Evolutionary conservation across 495 filamentous ascomycete genomes (phyloP), one percentile per base, ranked within the genome.

Genomic region (Tetracladium setigerum): DNA sequence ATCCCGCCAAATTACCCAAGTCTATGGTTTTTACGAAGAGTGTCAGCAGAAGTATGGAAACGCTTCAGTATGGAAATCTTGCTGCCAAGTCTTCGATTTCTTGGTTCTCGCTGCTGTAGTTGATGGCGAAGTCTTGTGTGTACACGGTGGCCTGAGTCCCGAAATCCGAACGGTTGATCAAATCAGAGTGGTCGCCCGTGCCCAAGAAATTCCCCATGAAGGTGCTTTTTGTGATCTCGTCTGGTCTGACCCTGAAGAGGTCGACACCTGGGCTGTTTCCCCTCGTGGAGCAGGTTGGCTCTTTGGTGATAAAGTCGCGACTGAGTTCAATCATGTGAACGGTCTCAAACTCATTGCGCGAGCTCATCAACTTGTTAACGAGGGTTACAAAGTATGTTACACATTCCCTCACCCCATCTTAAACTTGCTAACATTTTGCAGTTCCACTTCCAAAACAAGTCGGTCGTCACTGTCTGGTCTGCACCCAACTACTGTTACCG

Each of bases 281-380:
- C 92, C 92, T 0, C 74, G 92, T 62, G 92, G 92, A 47, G 92
- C 92, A 35, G 92, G 92, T 9, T 98, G 92, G 92, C 71, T 98
- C 5, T 98, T 98, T 61, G 92, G 92, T 15, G 87, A 96, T 58
- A 95, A 96, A 67, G 90, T 98, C 5, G 87, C 89, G 3, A 90
- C 84, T n/a, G 92, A 97, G 70, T 98, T 98, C 71, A 97, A 95
- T 66, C 91, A 97, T 56, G 92, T 97, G 55, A 98, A 98, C 58
- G 87, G 87, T 33, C 73, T 98, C n/a, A 83, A 83, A 45, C 76
- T 95, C 44, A 97, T 98, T 62, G 94, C 92, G 3, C 81, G 92
- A 43, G 92, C 92, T 1, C 92, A 98, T 69, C 92, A 98, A 58
- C 76, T 98, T 5, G 92, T 98, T 45, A 96, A 97, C 52, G 92